Conservation (phyloP, 2,329 filamentous ascomycete species). For the Pseudocercospora musae region DNA sequence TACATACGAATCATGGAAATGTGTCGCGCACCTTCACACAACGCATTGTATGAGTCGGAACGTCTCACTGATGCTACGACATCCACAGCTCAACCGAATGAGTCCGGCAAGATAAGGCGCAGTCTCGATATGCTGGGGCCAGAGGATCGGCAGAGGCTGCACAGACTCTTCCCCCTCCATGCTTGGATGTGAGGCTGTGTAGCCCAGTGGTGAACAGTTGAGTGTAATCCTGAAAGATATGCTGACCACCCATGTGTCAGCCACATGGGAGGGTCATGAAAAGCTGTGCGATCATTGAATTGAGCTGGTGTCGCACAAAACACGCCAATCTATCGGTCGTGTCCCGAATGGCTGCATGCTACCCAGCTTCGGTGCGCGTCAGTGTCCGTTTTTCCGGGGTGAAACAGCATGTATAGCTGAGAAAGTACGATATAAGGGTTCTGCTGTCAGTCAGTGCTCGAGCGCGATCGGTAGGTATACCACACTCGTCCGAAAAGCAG, state of each 20-base stretch:
- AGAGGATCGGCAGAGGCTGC: background rate
- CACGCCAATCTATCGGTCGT: constrained; percentile 1
- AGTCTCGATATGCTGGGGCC: background rate
- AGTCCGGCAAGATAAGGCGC: background rate
- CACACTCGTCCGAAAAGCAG: too few species aligned
- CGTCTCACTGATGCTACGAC: background rate
- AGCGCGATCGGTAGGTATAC: too few species aligned
- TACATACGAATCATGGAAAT: background rate
- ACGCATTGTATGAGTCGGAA: background rate
- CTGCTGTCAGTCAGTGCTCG: background rate
- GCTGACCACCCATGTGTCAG: constrained; percentile 1
- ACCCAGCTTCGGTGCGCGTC: background rate
- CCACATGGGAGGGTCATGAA: background rate
- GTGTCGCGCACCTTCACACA: background rate
- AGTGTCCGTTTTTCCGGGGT: background rate
- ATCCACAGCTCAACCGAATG: background rate
- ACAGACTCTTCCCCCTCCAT: too few species aligned
- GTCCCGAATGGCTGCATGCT: constrained; percentile 2
- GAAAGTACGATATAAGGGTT: background rate
- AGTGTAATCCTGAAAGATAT: background rate
- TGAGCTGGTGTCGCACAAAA: background rate
- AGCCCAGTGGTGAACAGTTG: background rate
- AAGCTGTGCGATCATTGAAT: background rate
- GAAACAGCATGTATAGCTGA: background rate
- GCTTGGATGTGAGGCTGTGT: background rate